Percentiles rank a stretch among this genome's conserved stretches.
Conservation (phyloP, 768 basidiomycete species). For the Suillus brevipes region DNA sequence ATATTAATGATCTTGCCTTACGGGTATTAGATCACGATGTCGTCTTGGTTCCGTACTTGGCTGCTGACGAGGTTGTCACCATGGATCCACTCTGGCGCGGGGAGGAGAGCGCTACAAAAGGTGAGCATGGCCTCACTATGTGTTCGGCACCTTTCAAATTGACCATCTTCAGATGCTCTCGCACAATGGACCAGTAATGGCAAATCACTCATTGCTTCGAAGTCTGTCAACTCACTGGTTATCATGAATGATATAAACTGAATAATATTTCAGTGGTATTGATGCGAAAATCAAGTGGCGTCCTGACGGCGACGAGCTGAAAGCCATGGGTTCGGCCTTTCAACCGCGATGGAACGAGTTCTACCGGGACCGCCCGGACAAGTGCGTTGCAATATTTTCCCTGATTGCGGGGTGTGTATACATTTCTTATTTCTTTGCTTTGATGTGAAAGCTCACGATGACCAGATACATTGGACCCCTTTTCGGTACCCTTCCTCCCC, state of each 20-base stretch:
- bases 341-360: slow-evolving; percentile 46
- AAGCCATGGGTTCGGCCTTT: slow-evolving; percentile 50
- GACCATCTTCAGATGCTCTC: slow-evolving; percentile 27
- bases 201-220: slow-evolving; percentile 53
- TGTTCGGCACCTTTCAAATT: slow-evolving; percentile 18
- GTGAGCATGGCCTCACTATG: slow-evolving; percentile 33
- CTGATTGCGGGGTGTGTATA: slow-evolving; percentile 39
- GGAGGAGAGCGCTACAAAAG: slow-evolving; percentile 36
- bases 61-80: slow-evolving; percentile 47
- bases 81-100: slow-evolving; percentile 49
- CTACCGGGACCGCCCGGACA: slow-evolving; percentile 53
- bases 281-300: slow-evolving; percentile 60
- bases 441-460: background rate
- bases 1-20: background rate
- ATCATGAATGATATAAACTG: background rate
- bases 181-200: slow-evolving; percentile 39
- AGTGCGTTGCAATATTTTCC: slow-evolving; percentile 50
- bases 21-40: slow-evolving; percentile 31
- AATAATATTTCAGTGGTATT: slow-evolving; percentile 38
- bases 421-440: background rate
- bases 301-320: slow-evolving; percentile 49
- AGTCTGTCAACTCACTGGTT: slow-evolving; percentile 36
- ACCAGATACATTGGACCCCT: slow-evolving; percentile 28
- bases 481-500: slow-evolving; percentile 10
- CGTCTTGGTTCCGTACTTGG: slow-evolving; percentile 35